Conservation (phyloP, 106 monocot species). For the Dendrobium nobile region DNA sequence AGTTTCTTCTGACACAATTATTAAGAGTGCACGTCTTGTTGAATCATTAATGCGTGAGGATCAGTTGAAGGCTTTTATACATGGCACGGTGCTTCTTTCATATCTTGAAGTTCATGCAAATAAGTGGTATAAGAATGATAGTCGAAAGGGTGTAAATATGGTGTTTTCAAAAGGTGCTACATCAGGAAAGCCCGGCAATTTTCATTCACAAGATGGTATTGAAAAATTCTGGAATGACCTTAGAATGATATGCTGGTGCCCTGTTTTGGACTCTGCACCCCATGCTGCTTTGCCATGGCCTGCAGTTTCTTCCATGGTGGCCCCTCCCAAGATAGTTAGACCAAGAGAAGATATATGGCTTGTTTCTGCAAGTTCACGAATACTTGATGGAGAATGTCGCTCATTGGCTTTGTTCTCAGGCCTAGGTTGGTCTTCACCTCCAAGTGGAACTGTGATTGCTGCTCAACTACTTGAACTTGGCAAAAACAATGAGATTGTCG, state of each 20-base stretch:
- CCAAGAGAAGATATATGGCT: constrained; percentile 77
- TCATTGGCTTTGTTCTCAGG: constrained; percentile 61
- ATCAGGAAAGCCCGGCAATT: constrained; percentile 26
- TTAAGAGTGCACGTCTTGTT: constrained; percentile 78
- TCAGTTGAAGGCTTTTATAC: constrained; percentile 70
- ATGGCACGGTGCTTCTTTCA: constrained; percentile 77
- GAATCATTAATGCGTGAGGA: constrained; percentile 78
- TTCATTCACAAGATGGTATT: constrained; percentile 30
- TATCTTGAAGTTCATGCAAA: constrained; percentile 85
- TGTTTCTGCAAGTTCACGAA: constrained; percentile 95
- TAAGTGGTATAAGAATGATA: constrained; percentile 54
- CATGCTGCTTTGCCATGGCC: constrained; percentile 88
- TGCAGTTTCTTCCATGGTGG: constrained; percentile 74
- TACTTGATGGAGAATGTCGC: constrained; percentile 88
- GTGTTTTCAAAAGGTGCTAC: constrained; percentile 44
- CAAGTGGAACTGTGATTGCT: constrained; percentile 76
- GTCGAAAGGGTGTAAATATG: constrained; percentile 27
- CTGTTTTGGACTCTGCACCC: constrained; percentile 69
- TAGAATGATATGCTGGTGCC: constrained; percentile 96
- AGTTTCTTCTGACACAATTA: constrained; percentile 60
- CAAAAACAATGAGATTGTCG: constrained; percentile 90
- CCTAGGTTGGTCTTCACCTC: constrained; percentile 87
- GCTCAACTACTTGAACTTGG: constrained; percentile 97
- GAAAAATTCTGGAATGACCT: constrained; percentile 92
- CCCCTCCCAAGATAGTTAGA: constrained; percentile 88